Conservation (phyloP, 768 basidiomycete species). For the Psilocybe azurescens region DNA sequence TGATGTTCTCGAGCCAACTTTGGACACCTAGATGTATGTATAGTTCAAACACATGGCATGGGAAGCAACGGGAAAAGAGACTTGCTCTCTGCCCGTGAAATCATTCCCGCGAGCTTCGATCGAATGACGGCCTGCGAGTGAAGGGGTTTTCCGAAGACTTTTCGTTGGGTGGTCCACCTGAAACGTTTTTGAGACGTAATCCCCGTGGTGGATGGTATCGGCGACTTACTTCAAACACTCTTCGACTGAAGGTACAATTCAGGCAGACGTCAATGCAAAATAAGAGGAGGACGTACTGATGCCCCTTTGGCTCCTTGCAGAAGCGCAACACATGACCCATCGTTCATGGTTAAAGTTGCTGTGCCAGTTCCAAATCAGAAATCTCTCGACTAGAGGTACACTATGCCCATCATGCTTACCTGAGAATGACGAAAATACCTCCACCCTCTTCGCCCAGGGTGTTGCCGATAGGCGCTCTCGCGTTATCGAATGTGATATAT, state of each 20-base stretch:
- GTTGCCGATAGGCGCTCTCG: slow-evolving; percentile 86
- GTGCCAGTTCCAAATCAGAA: neutral
- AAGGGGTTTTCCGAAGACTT: slow-evolving; percentile 91
- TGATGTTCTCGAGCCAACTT: slow-evolving; percentile 86
- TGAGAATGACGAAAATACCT: slow-evolving; percentile 43
- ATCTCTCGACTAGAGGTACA: neutral
- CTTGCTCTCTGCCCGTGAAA: slow-evolving; percentile 65
- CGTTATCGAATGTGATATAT: slow-evolving; percentile 83
- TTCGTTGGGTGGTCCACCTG: slow-evolving; percentile 87
- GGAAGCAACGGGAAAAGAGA: neutral
- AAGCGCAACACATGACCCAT: slow-evolving; percentile 86
- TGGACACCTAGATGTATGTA: slow-evolving; percentile 55
- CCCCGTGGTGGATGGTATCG: neutral
- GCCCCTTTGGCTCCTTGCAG: slow-evolving; percentile 56
- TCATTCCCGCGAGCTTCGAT: slow-evolving; percentile 88
- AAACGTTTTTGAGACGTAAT: neutral
- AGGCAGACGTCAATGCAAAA: neutral
- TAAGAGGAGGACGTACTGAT: slow-evolving; percentile 26
- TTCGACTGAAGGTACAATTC: slow-evolving; percentile 53
- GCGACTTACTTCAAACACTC: slow-evolving; percentile 76
- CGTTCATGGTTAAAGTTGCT: slow-evolving; percentile 96
- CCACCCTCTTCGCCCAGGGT: slow-evolving; percentile 67
- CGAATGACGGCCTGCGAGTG: slow-evolving; percentile 87
- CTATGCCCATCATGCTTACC: slow-evolving; percentile 15
- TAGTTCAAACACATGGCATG: neutral